Conservation (phyloP, 306 rosid genomes). For the Casuarina equisetifolia region DNA sequence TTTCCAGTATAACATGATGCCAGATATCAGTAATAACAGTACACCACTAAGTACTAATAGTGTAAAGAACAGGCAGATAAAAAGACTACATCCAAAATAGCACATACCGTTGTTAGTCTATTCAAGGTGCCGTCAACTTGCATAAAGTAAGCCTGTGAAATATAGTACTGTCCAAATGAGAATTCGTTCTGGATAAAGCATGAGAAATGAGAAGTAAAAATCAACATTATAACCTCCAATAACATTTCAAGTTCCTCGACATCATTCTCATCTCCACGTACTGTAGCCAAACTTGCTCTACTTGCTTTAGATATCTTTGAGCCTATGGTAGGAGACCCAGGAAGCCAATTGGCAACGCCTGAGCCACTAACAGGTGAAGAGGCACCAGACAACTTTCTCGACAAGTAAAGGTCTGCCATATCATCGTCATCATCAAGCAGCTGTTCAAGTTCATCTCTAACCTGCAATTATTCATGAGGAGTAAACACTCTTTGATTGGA, state of each 20-base stretch:
- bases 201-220: conserved; percentile 7
- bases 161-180: conserved; percentile 15
- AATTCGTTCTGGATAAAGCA: conserved; percentile 1
- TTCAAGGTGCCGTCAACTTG: conserved; percentile 80
- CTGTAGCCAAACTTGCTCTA: conserved; percentile 67
- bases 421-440: conserved; percentile 92
- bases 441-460: conserved; percentile 95
- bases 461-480: conserved; percentile 36
- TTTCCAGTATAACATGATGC: background rate
- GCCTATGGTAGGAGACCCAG: conserved; percentile 61
- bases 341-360: conserved; percentile 51
- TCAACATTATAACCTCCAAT: conserved; percentile 60
- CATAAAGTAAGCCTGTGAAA: conserved; percentile 81
- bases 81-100: background rate
- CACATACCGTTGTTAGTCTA: conserved; percentile 64
- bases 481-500: background rate
- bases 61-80: background rate
- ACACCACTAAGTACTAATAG: background rate
- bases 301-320: conserved; percentile 81
- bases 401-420: conserved; percentile 94
- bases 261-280: conserved; percentile 67
- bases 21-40: background rate
- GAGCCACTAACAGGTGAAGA: conserved; percentile 79
- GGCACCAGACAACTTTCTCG: conserved; percentile 71
- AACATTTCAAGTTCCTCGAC: conserved; percentile 92